phyloP scores from a whole-genome alignment of 164 flowering plant genomes.

The Cinnamomum chago region DNA sequence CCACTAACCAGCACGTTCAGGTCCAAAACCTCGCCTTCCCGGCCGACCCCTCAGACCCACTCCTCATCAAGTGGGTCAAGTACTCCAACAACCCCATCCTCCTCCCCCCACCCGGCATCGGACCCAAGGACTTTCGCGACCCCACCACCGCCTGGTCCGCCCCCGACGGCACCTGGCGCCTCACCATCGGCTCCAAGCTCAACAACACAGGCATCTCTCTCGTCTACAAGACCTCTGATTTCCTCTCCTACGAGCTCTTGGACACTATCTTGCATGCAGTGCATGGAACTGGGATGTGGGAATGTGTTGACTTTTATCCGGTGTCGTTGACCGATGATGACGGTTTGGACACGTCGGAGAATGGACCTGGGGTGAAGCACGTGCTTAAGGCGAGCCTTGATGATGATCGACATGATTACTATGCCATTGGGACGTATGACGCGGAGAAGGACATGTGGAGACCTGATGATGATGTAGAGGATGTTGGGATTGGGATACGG shows the following conservation, averaged over 20 bases:
- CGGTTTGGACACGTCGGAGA: conserved; percentile 65
- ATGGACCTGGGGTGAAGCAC: conserved; percentile 63
- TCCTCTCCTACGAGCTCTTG: conserved; percentile 37
- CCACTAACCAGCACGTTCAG: conserved; percentile 55
- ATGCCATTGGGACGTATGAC: conserved; percentile 67
- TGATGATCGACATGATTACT: conserved; percentile 58
- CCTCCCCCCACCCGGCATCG: conserved; percentile 65
- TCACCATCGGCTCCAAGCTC: conserved; percentile 61
- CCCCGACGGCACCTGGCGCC: conserved; percentile 56
- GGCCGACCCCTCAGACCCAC: conserved; percentile 62
- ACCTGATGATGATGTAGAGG: conserved; percentile 55
- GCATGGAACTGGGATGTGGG: conserved; percentile 88
- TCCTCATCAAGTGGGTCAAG: conserved; percentile 72
- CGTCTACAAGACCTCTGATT: conserved; percentile 62
- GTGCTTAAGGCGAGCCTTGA: conserved; percentile 77
- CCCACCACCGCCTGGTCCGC: conserved; percentile 78
- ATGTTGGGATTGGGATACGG: conserved; percentile 70
- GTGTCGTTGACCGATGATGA: conserved; percentile 32
- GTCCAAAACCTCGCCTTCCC: conserved; percentile 77
- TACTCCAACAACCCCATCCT: conserved; percentile 69
- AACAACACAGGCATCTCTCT: conserved; percentile 58
- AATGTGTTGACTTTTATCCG: conserved; percentile 87
- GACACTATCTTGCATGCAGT: conserved; percentile 51
- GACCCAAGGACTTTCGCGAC: conserved; percentile 61
- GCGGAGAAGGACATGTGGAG: conserved; percentile 37